A percentile compares a stretch with the other conserved stretches of the same genome.
These are phyloP conservation scores for Handroanthus guayacan DNA, from an alignment of 257 asterid genomes.

Conservation along the genomic window DNA sequence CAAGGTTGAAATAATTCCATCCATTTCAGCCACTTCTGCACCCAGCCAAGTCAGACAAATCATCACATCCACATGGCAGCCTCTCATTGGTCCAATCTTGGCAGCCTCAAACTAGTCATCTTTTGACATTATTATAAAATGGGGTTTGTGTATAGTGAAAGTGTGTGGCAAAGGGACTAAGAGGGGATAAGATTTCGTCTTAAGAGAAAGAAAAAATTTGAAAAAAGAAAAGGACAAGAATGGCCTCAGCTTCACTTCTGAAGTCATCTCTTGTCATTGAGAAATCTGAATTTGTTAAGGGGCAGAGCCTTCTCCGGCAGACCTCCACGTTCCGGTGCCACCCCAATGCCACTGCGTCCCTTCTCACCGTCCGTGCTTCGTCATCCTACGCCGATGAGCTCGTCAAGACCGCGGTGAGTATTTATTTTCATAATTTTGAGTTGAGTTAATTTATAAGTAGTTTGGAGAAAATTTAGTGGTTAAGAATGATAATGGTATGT, in stretches of 20 bases:
- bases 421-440: neutral
- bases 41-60: constrained; percentile 36
- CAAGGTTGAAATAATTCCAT: constrained; percentile 40
- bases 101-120: constrained; percentile 57
- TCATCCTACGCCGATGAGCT: constrained; percentile 63
- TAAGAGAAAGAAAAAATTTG: neutral
- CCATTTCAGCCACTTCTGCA: constrained; percentile 35
- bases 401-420: constrained; percentile 59
- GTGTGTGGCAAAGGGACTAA: constrained; percentile 42
- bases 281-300: constrained; percentile 62
- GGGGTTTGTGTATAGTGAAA: constrained; percentile 30
- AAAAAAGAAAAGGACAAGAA: neutral
- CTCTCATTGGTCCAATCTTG: constrained; percentile 44
- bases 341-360: constrained; percentile 41
- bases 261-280: constrained; percentile 60
- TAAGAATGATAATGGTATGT: neutral
- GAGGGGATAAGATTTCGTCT: constrained; percentile 49
- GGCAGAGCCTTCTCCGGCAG: constrained; percentile 50
- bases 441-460: too few relatives aligned
- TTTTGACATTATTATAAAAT: constrained; percentile 15
- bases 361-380: constrained; percentile 47
- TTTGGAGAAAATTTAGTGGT: neutral
- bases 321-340: constrained; percentile 43
- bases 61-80: constrained; percentile 36
- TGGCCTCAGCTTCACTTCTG: constrained; percentile 69